Evolutionary conservation across 352 stramenopile genomes (phyloP).

Genomic region (Phytopythium montanum): DNA sequence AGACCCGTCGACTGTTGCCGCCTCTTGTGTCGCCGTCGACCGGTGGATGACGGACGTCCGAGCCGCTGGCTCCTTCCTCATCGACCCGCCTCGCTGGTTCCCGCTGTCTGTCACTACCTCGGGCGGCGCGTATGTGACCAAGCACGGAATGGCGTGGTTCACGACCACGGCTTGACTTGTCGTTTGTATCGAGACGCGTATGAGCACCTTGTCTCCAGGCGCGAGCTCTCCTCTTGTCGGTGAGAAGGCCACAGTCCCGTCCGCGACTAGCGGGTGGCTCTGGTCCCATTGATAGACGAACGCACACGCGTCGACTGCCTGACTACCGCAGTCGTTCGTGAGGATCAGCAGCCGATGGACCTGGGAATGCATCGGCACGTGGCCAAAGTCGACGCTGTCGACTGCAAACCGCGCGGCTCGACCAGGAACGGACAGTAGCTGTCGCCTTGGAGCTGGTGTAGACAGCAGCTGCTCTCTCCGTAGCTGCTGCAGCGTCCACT

Average conservation of each 20-base stretch:
- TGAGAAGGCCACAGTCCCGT: constrained; percentile 41
- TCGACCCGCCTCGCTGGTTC: neutral
- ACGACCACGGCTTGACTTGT: constrained; percentile 45
- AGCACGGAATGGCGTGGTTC: constrained; percentile 66
- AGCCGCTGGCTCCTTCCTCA: constrained; percentile 1
- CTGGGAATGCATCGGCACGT: constrained; percentile 53
- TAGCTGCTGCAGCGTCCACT: constrained; percentile 33
- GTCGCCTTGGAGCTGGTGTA: constrained; percentile 19
- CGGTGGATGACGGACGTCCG: constrained; percentile 52
- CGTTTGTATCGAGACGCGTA: constrained; percentile 47
- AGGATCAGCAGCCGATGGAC: constrained; percentile 46
- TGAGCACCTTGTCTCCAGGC: constrained; percentile 41
- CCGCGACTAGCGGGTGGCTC: constrained; percentile 46
- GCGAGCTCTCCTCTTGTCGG: constrained; percentile 45
- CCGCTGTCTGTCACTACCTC: neutral
- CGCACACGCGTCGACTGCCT: constrained; percentile 4
- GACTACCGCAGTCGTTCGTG: constrained; percentile 27
- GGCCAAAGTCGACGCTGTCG: constrained; percentile 56
- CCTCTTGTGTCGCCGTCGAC: constrained; percentile 60
- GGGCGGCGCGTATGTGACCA: constrained; percentile 21
- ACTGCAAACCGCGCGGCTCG: constrained; percentile 43
- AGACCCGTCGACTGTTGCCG: constrained; percentile 26
- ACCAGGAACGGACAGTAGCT: constrained; percentile 29
- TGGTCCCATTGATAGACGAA: constrained; percentile 61
- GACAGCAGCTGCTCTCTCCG: constrained; percentile 20